Base-by-base conservation (phyloP, 2,329 filamentous ascomycete species). In the Rutstroemia sp. region DNA sequence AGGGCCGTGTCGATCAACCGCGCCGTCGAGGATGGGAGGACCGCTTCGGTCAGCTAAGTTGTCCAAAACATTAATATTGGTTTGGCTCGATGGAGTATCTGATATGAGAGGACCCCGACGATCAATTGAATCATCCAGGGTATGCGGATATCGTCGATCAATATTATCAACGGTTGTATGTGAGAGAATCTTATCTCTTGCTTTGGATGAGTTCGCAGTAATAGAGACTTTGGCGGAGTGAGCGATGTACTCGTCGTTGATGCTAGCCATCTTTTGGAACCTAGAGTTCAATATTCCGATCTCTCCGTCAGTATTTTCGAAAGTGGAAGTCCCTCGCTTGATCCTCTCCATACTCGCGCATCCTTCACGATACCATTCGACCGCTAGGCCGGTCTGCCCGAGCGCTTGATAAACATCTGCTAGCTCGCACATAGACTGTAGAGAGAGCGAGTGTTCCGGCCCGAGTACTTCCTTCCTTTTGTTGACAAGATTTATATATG, bases 361-460 rank as follows among this genome's bases (percentile, higher is more conserved):
- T 2, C 51, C 51, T 9, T 41, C 17, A 39, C 39, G 44, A 48
- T 54, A 54, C 51, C 51, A 54, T 39, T 54, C 27, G 6, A 23
- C 19, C 21, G 51, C 30, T 47, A 48, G 42, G 4, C 38, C 23
- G 6, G 37, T n/a, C 37, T 54, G 27, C 5, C 30, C 51, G 2
- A 41, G 9, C n/a, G 51, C 51, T 25, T 47, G 47, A 17, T 54
- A 54, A 5, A 54, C 51, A 48, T 54, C 53, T 19, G 30, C 53
- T n/a, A 55, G n/a, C 46, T 50, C 53, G 19, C 47, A 49, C 46
- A 55, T 55, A 16, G 34, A 41, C 21, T 50, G 53, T 10, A 57
- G 38, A 17, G 55, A 54, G 7, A 21, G 30, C 8, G 53, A 50
- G 9, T 55, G 53, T 16, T 55, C 44, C 6, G 10, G 4, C 14